Evolutionary conservation across 1,139 yeast species (phyloP).

Genomic region (Meyerozyma smithsonii): DNA sequence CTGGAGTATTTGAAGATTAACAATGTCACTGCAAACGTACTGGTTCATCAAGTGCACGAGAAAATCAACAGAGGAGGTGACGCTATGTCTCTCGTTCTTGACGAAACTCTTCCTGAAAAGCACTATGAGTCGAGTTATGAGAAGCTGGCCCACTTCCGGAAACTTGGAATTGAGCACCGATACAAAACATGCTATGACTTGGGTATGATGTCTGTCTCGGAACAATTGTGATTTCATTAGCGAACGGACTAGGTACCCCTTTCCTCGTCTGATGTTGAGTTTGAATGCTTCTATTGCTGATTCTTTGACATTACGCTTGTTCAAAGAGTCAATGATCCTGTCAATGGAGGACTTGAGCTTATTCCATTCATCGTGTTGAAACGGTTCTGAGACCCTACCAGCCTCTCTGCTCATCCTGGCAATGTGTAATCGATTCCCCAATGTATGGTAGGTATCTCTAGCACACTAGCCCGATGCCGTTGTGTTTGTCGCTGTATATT

Average conservation of each 20-base stretch:
- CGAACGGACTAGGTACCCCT: constrained; percentile 54
- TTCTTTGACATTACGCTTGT: constrained; percentile 42
- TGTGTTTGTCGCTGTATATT: not conserved
- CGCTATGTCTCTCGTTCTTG: constrained; percentile 40
- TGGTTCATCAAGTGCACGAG: constrained; percentile 64
- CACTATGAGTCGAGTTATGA: constrained; percentile 50
- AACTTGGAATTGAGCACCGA: constrained; percentile 62
- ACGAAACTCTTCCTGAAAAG: constrained; percentile 56
- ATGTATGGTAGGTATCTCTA: not conserved
- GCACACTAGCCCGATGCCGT: not conserved
- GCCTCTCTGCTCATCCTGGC: not conserved
- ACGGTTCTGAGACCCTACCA: not conserved
- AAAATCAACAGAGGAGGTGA: constrained; percentile 43
- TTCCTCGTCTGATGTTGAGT: constrained; percentile 53
- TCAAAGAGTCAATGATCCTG: constrained; percentile 43
- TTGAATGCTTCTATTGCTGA: constrained; percentile 47
- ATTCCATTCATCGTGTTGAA: constrained; percentile 55
- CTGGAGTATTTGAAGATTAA: constrained; percentile 61
- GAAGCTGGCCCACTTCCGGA: constrained; percentile 63
- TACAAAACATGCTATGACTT: constrained; percentile 54
- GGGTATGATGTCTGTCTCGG: constrained; percentile 32
- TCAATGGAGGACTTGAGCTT: constrained; percentile 43
- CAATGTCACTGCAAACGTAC: constrained; percentile 58
- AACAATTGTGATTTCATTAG: constrained; percentile 53
- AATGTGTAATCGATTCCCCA: not conserved